Percentiles rank a stretch among this genome's conserved stretches.
These are phyloP conservation scores for Fusarium chlamydosporum DNA, from an alignment of 2,329 filamentous ascomycete genomes.

Conservation along the genomic window DNA sequence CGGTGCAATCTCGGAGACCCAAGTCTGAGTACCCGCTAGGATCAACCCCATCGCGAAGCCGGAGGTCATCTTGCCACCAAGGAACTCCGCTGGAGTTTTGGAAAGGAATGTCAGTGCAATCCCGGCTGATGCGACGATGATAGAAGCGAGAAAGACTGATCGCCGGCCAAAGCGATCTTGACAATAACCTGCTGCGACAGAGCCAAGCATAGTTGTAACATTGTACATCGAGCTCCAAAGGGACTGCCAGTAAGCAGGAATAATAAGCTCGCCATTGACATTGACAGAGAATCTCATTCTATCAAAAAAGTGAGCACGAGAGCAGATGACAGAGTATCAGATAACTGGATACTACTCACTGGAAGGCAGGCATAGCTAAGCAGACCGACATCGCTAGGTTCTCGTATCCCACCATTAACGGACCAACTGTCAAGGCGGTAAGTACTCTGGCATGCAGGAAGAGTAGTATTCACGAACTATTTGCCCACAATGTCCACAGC, in stretches of 20 bases:
- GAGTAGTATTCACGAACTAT: not conserved
- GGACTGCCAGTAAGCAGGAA: conserved; percentile 26
- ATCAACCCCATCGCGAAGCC: conserved; percentile 17
- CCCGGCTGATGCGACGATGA: not conserved
- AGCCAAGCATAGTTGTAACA: conserved; percentile 13
- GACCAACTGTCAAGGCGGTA: not conserved
- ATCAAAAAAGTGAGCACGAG: not conserved
- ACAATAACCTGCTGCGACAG: conserved; percentile 6
- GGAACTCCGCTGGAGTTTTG: conserved; percentile 13
- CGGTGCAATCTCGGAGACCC: conserved; percentile 19
- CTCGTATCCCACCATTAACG: conserved; percentile 20
- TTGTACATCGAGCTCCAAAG: conserved; percentile 20
- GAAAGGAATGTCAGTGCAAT: conserved; percentile 13
- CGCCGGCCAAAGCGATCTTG: conserved; percentile 21
- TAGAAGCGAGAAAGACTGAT: conserved; percentile 6
- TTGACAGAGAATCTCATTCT: conserved; percentile 16
- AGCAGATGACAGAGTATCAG: not conserved
- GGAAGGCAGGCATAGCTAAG: conserved; percentile 20
- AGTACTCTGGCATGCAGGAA: not conserved
- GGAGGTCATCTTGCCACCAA: conserved; percentile 16
- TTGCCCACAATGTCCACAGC: conserved; percentile 18
- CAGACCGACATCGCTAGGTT: conserved; percentile 18
- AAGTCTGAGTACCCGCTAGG: conserved; percentile 16
- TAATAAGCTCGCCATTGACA: conserved; percentile 16
- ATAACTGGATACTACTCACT: conserved; percentile 3